phyloP scores from a whole-genome alignment of 768 basidiomycete genomes.

The Lyophyllum shimeji region DNA sequence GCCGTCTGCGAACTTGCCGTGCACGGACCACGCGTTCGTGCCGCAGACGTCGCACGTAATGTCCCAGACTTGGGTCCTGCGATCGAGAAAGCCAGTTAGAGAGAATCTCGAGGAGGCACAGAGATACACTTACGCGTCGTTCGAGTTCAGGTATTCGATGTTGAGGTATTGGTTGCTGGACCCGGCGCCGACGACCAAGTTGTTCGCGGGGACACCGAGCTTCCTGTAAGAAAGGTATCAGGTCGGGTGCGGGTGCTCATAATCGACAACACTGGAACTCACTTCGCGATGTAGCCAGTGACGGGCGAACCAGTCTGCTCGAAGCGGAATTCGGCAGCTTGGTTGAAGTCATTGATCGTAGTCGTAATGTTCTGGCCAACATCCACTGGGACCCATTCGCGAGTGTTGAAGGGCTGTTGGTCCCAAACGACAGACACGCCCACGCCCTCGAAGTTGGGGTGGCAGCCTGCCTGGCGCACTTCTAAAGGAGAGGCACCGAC shows the following conservation, averaged over 20 bases:
- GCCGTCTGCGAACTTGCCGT: constrained; percentile 8
- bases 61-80: constrained; percentile 11
- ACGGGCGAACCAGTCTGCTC: constrained; percentile 1
- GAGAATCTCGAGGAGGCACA: background rate
- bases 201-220: constrained; percentile 6
- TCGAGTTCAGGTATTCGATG: background rate
- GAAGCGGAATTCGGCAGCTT: constrained; percentile 7
- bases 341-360: background rate
- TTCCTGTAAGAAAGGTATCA: constrained; percentile 1
- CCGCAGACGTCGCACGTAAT: constrained; percentile 10
- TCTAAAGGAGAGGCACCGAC: constrained; percentile 9
- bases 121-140: constrained; percentile 5
- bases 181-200: constrained; percentile 9
- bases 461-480: constrained; percentile 4
- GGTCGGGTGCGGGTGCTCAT: background rate
- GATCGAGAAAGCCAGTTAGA: background rate
- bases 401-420: constrained; percentile 2
- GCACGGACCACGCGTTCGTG: constrained; percentile 7
- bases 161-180: constrained; percentile 2
- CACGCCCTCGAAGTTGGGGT: constrained; percentile 12
- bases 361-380: constrained; percentile 12
- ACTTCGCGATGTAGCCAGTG: constrained; percentile 8
- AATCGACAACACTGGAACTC: background rate
- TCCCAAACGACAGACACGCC: constrained; percentile 12
- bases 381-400: constrained; percentile 10